These are phyloP conservation scores for Myotisia sp. DNA, from an alignment of 2,329 filamentous ascomycete genomes.

Conservation along the genomic window DNA sequence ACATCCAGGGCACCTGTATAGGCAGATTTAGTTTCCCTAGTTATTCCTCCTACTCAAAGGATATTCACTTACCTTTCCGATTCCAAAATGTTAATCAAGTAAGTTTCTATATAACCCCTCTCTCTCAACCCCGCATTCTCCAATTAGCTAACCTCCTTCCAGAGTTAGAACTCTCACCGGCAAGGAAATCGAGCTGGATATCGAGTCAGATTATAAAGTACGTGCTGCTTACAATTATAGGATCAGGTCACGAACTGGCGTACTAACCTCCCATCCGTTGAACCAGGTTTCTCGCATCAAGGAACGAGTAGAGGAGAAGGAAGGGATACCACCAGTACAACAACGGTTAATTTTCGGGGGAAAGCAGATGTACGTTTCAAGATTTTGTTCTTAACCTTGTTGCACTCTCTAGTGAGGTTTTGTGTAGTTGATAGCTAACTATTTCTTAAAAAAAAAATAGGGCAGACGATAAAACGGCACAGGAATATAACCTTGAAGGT, in stretches of 20 bases:
- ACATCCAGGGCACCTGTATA: too few relatives aligned
- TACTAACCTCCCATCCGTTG: neutral
- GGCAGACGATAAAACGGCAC: constrained; percentile 86
- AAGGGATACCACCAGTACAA: constrained; percentile 92
- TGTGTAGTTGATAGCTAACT: constrained; percentile 5
- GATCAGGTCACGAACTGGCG: neutral
- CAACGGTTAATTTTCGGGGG: constrained; percentile 92
- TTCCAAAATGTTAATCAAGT: constrained; percentile 40
- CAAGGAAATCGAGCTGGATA: constrained; percentile 97
- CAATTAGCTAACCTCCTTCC: constrained; percentile 5
- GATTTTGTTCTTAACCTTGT: neutral
- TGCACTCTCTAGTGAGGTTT: neutral
- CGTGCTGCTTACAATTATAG: neutral
- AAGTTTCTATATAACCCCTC: constrained; percentile 14
- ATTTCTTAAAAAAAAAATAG: constrained; percentile 33
- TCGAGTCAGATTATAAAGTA: constrained; percentile 88
- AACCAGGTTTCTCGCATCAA: constrained; percentile 86
- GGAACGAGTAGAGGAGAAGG: constrained; percentile 97
- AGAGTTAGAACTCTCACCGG: constrained; percentile 96
- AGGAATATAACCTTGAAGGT: constrained; percentile 78
- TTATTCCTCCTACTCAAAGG: too few relatives aligned
- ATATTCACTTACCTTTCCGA: constrained; percentile 21
- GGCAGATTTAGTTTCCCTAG: too few relatives aligned
- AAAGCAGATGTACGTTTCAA: constrained; percentile 71
- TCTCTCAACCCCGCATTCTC: constrained; percentile 4